Base-by-base conservation (phyloP, 129 eudicot genomes). In the Flaveria ramosissima region DNA sequence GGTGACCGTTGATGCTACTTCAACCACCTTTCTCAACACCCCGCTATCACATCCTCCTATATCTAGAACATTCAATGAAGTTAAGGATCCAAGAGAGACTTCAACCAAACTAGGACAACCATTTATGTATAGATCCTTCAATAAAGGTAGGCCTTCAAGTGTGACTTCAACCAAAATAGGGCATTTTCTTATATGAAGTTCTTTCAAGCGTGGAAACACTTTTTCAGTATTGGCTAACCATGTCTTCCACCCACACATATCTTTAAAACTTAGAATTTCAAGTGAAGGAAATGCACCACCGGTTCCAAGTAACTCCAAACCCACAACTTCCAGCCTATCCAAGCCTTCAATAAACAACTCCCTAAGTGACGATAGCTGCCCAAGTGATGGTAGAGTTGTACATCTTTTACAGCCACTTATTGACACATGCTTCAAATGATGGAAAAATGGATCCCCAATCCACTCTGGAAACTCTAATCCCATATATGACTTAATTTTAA, bases 1-100 rank as follows among this genome's bases (percentile, higher is more conserved):
- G 23, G 68, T 73, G 53, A 73, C 2, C 20, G 42, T 0, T 56
- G 68, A 39, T 11, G 55, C 77, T 20, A 36, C 23, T 17, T 13
- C 21, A 55, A 55, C 12, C 39, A 55, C 2, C 42, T 68, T 73
- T 56, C 15, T 56, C 20, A 73, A 13, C 39, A 73, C 77, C 13
- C 3, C 17, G 36, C 24, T 8, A 48, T 23, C 24, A 23, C 24
- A 23, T 23, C 24, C 1, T 23, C n/a, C n/a, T n/a, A n/a, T n/a
- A n/a, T n/a, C n/a, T n/a, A n/a, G n/a, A n/a, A n/a, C n/a, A n/a
- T n/a, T n/a, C n/a, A n/a, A n/a, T n/a, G n/a, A n/a, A n/a, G n/a
- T n/a, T n/a, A n/a, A n/a, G n/a, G n/a, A n/a, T n/a, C n/a, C n/a
- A n/a, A n/a, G n/a, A n/a, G n/a, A n/a, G n/a, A n/a, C n/a, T n/a